Base-by-base conservation (phyloP, 2,329 filamentous ascomycete species). In the Bipolaris sorokiniana region DNA sequence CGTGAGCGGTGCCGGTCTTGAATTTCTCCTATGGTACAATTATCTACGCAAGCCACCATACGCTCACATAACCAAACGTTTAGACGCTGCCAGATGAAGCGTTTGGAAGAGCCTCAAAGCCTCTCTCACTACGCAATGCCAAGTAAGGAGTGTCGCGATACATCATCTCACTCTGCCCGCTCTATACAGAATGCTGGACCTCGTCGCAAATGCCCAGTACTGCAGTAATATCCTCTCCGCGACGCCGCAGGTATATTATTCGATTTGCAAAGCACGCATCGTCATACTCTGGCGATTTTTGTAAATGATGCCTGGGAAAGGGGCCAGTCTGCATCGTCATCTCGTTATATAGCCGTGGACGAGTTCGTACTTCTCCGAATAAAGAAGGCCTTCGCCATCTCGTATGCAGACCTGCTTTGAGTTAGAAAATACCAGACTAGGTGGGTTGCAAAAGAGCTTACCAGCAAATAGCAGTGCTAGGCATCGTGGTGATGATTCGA, bases 381-480 rank as follows among this genome's bases (percentile, higher is more conserved):
- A 76, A 88, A 88, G 74, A 88, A 88, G 11, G 86, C 85, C 77
- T 88, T 88, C 40, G 86, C 86, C 80, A 88, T 86, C 74, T 88
- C 86, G 67, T 88, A 88, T 42, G 86, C 87, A 46, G 84, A 84
- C 84, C 84, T 86, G 59, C n/a, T 7, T 28, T 20, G 3, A 7
- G 45, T 71, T 52, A 69, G 65, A 46, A 16, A 6, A 23, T 38
- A 15, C 15, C 28, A 23, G 3, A 20, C 18, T n/a, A 23, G 11
- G 26, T 1, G 28, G n/a, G 5, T 33, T 26, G 31, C 5, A 45
- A 18, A 13, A 45, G 10, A 15, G 77, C 83, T 72, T 76, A 95
- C 95, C 95, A 99, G 83, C 95, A 99, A 73, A 99, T 99, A n/a
- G 95, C 95, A 33, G 95, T 99, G 80, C 93, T 97, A 18, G 95